phyloP scores from a whole-genome alignment of 1,284 basidiomycete species.

The Rhodotorula sp. region DNA sequence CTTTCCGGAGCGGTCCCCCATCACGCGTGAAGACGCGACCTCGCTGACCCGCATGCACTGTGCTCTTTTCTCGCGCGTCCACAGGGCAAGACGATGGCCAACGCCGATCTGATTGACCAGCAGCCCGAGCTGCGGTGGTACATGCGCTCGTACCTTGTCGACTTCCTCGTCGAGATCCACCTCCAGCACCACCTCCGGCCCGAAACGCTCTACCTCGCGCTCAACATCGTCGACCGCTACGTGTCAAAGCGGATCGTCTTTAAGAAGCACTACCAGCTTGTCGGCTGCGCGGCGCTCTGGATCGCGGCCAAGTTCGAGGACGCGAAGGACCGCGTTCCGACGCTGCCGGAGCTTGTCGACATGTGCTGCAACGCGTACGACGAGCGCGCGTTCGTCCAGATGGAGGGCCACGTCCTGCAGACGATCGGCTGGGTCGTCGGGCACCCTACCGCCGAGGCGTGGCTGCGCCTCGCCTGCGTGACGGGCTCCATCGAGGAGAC shows the following conservation, averaged over 20 bases:
- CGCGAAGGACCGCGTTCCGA: slow-evolving; percentile 95
- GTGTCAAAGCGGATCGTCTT: slow-evolving; percentile 97
- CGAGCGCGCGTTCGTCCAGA: slow-evolving; percentile 51
- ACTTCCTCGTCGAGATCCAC: slow-evolving; percentile 98
- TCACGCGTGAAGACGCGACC: background rate
- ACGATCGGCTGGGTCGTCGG: slow-evolving; percentile 96
- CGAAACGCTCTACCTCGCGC: slow-evolving; percentile 95
- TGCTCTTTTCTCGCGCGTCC: slow-evolving; percentile 18
- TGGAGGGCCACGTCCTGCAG: slow-evolving; percentile 86
- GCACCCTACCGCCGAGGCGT: slow-evolving; percentile 97
- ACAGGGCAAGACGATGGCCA: slow-evolving; percentile 81
- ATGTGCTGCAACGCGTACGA: slow-evolving; percentile 61
- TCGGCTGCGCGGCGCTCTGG: slow-evolving; percentile 96
- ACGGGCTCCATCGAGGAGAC: slow-evolving; percentile 66
- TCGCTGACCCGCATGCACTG: slow-evolving; percentile 12
- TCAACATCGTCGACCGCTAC: slow-evolving; percentile 99
- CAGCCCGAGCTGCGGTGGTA: slow-evolving; percentile 70
- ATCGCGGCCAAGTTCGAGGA: slow-evolving; percentile 99
- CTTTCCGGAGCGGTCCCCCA: background rate
- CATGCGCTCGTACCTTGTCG: slow-evolving; percentile 99
- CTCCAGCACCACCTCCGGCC: slow-evolving; percentile 94
- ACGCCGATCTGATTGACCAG: slow-evolving; percentile 92
- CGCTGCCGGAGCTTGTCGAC: slow-evolving; percentile 86
- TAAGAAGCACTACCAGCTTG: slow-evolving; percentile 98
- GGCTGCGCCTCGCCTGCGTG: slow-evolving; percentile 70